Conservation (phyloP, 164 flowering plant genomes). For the Hamamelis virginiana region DNA sequence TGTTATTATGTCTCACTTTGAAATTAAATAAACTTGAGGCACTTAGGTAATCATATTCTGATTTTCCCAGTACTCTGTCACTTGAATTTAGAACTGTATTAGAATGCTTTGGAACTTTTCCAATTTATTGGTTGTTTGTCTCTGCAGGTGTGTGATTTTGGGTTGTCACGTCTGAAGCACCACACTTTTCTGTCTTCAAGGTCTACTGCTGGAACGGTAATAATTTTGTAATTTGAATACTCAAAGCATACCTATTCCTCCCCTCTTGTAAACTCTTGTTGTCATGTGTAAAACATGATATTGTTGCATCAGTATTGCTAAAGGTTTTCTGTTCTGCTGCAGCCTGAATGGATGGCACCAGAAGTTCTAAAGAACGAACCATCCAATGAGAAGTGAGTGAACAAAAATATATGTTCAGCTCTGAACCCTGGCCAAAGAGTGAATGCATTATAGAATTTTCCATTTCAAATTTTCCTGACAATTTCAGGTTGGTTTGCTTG, state of each 20-base stretch:
- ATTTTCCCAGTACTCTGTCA: background rate
- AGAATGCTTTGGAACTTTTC: slow-evolving; percentile 2
- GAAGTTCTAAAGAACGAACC: slow-evolving; percentile 95
- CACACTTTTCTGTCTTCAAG: slow-evolving; percentile 93
- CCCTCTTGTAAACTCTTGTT: background rate
- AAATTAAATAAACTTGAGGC: background rate
- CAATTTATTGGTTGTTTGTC: background rate
- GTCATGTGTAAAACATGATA: background rate
- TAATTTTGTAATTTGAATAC: background rate
- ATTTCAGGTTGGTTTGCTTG: slow-evolving; percentile 14
- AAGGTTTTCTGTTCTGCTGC: slow-evolving; percentile 28
- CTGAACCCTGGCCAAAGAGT: background rate
- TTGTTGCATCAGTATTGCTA: background rate
- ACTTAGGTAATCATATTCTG: background rate
- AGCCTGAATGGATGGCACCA: slow-evolving; percentile 99
- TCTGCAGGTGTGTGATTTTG: slow-evolving; percentile 90
- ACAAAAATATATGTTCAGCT: background rate
- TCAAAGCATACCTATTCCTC: background rate
- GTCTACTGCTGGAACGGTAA: slow-evolving; percentile 97
- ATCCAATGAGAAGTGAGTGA: slow-evolving; percentile 93
- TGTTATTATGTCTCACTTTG: background rate
- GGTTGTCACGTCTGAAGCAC: slow-evolving; percentile 91
- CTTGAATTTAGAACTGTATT: slow-evolving; percentile 4
- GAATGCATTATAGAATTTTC: background rate
- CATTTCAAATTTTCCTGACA: background rate